Base-by-base conservation (phyloP, 2,329 filamentous ascomycete species). In the Diaporthe australafricana region DNA sequence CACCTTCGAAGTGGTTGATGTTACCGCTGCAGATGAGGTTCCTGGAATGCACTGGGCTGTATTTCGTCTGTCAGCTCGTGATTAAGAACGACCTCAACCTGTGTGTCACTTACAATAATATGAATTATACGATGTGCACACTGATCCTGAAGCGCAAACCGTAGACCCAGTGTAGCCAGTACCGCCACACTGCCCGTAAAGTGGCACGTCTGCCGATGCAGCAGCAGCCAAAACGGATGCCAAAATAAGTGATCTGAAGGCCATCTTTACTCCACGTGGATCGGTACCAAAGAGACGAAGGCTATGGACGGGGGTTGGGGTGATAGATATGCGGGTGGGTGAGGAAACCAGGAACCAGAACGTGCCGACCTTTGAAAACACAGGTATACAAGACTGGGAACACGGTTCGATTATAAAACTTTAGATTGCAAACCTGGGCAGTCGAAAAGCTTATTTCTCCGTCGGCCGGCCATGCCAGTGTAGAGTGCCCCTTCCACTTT, bases 181-280 rank as follows among this genome's bases (percentile, higher is more conserved):
- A 1, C 72, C 72, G 22, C 72, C 72, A 47, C 72, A 73, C 35
- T 73, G 72, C 14, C 56, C 72, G 32, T 68, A 73, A 9, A 73
- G 25, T 11, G 66, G 73, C 32, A 80, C 80, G 30, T 73, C 60
- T 35, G 71, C 71, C 25, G 42, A 62, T n/a, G 27, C 68, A 20
- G 32, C 22, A n/a, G 32, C 62, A 52, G 60, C 3, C 22, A 73
- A 9, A 20, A 62, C 14, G 40, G 63, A 50, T 17, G 35, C 32
- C 22, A 73, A 9, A 20, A 38, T 68, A 0, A 71, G 22, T 25
- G 35, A 30, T 3, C 27, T 62, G 11, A 45, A 27, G 5, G 63
- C 62, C 71, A 73, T 73, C 4, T 22, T 62, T 20, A 25, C 12
- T 42, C 2, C 17, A 38, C 9, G 20, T 5, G 22, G 7, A 2